Evolutionary conservation across 2,329 filamentous ascomycete species (phyloP).

Genomic region (Paecilomyces formosus): DNA sequence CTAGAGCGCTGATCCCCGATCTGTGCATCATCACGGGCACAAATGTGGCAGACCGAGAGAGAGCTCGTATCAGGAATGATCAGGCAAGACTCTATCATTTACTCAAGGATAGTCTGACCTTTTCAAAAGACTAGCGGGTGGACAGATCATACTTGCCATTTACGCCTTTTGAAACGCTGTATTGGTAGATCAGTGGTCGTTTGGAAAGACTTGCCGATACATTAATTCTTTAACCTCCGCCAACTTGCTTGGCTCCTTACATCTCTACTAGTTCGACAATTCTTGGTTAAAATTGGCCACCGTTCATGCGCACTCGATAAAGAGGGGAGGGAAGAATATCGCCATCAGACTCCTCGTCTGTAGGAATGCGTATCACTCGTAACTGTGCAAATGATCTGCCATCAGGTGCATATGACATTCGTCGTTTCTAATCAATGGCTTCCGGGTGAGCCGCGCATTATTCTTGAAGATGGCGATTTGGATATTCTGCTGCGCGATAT

Average conservation of each 20-base stretch:
- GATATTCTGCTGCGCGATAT: not conserved
- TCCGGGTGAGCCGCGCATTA: not conserved
- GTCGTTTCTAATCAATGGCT: not conserved
- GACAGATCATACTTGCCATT: not conserved
- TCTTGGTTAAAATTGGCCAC: not conserved
- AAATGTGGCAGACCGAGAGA: not conserved
- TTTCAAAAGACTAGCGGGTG: not conserved
- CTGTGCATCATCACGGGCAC: not conserved
- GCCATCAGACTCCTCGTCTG: not conserved
- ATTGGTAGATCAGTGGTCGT: not conserved
- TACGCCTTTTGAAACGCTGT: not conserved
- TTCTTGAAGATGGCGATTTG: not conserved
- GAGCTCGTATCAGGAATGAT: not conserved
- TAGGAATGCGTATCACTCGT: not conserved
- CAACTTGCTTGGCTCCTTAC: not conserved
- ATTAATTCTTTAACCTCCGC: not conserved
- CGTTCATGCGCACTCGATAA: not conserved
- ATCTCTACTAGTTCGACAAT: not conserved
- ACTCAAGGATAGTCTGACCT: not conserved
- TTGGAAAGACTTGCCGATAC: not conserved
- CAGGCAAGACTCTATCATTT: not conserved
- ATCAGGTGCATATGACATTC: not conserved
- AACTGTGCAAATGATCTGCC: not conserved
- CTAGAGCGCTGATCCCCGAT: not conserved
- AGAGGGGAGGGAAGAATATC: not conserved